These are phyloP conservation scores for Ascochyta rabiei DNA, from an alignment of 2,329 filamentous ascomycete species.

Conservation along the genomic window DNA sequence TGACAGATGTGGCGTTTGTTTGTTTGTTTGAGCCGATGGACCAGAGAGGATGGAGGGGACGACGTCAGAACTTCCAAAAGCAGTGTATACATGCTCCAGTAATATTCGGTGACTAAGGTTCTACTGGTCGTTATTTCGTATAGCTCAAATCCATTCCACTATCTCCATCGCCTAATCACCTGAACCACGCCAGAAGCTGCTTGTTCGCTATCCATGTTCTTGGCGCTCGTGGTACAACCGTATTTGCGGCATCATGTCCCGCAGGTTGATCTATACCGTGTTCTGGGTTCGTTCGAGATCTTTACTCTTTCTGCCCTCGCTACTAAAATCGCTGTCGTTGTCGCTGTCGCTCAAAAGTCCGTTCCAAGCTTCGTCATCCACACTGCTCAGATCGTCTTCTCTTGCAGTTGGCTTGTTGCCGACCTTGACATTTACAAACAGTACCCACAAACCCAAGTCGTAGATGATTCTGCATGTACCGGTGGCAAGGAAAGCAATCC, in stretches of 20 bases:
- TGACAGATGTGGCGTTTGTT: too few species aligned
- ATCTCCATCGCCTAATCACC: background rate
- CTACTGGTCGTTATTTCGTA: background rate
- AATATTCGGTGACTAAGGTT: background rate
- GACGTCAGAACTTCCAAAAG: background rate
- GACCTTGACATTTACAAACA: constrained; percentile 47
- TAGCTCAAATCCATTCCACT: background rate
- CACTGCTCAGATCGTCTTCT: constrained; percentile 28
- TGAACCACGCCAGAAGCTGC: background rate
- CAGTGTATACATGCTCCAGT: background rate
- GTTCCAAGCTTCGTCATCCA: constrained; percentile 38
- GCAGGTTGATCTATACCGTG: background rate
- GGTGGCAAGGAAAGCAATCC: constrained; percentile 47
- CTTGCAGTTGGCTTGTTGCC: constrained; percentile 21
- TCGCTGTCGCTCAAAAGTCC: constrained; percentile 40
- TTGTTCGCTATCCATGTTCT: background rate
- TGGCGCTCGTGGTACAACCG: background rate
- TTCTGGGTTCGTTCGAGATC: constrained; percentile 22
- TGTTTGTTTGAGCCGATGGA: background rate
- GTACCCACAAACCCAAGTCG: constrained; percentile 46
- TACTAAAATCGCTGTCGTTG: constrained; percentile 30
- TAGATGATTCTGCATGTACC: constrained; percentile 45
- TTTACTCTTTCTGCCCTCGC: constrained; percentile 30
- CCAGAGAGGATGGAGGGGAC: too few species aligned
- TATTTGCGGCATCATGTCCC: background rate